Evolutionary conservation across 2,329 filamentous ascomycete genomes (phyloP), one percentile per base, ranked within the genome.

Genomic region (Penicillium decumbens): DNA sequence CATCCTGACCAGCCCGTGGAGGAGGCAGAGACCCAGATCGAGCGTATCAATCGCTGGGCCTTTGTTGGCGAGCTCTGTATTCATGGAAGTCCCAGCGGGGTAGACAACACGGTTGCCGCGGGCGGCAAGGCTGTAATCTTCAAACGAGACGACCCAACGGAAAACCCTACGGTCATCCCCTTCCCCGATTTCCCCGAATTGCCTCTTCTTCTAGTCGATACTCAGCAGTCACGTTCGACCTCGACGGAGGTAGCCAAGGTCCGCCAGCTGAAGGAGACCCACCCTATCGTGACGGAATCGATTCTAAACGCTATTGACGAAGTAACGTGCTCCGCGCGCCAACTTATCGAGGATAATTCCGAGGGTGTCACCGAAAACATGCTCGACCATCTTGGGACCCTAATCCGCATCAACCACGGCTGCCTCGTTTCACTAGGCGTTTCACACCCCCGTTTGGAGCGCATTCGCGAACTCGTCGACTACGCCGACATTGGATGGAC

Each of bases 51-150:
- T 71, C 82, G 88, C 54, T 98, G 95, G 93, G 91, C 93, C 0
- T 97, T 96, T 70, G 93, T 98, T 0, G 87, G 87, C 23, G 93
- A 98, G 70, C 87, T 97, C 83, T 93, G 90, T 72, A 96, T 97
- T 55, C 93, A 98, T 66, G 93, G 92, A 32, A 97, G 95, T 65
- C 93, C 93, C 0, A 95, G 89, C 0, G 93, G 93, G 0, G 89
- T 98, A 38, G 93, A 98, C 72, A 98, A 98, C 70, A 98, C 93
- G 2, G 92, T 98, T 25, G 81, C 92, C 10, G 88, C 91, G 10
- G 88, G 95, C 63, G 93, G 93, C 49, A 96, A 95, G 72, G 93
- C 91, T 0, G 90, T 98, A 1, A 77, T 97, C 2, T 98, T 95
- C 73, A 86, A 92, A 63, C 81, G 91, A 45, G 80, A 77, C 43